Base-by-base conservation (phyloP, 331 rosid genomes). In the Telfairia occidentalis region DNA sequence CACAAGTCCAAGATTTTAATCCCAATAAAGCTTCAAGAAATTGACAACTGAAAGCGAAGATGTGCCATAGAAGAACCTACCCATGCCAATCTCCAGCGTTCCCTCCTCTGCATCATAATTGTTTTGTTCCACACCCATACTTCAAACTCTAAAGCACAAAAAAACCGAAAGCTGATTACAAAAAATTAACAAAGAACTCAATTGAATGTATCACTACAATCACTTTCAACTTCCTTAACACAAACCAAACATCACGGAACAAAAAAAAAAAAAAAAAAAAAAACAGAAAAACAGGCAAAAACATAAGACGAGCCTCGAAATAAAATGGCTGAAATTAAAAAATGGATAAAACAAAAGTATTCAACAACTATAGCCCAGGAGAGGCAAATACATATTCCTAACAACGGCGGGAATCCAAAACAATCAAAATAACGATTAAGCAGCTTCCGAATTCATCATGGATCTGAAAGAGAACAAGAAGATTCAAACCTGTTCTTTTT, bases 81-180 rank as follows among this genome's bases (percentile, higher is more conserved):
- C 99, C 87, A 95, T 95, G 77, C 99, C 99, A 5, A 95, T 85
- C 90, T 95, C 97, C 88, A 95, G 83, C 48, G 81, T 82, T 28
- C 88, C 97, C 63, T 92, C 98, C 63, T 91, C 97, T 63, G 30
- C 11, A 48, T 82, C 87, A 6, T 46, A 77, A 82, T 59, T 78
- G 60, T 95, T 81, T 86, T 84, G 84, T 69, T 78, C 87, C 76
- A 81, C 79, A 59, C 92, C 97, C 99, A 92, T 85, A 77, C 78
- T 80, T 69, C 16, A 69, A 80, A 82, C 97, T 84, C 86, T 79
- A 73, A 30, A 61, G 73, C 53, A 38, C 18, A 2, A 65, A 71
- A 2, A 21, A 23, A 70, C 42, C 38, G 28, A 43, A 45, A 28
- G 37, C 49, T 7, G 13, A 50, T 71, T 30, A 32, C 60, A 30